phyloP scores from a whole-genome alignment of 108 stramenopile genomes.

The Nannochloropsis oceanica region DNA sequence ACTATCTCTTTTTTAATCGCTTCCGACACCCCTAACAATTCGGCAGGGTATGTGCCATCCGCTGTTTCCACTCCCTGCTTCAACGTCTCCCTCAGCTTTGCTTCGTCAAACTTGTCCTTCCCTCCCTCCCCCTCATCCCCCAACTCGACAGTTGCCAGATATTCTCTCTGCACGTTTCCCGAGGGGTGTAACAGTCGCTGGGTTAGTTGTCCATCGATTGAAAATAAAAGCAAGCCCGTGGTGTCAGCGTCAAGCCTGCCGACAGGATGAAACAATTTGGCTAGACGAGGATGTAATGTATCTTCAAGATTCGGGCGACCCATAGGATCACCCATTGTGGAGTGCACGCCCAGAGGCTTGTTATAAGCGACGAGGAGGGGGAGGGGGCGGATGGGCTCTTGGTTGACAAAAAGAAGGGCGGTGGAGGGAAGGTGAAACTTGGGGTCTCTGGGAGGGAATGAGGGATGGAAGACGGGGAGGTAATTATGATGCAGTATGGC shows the following conservation, averaged over 20 bases:
- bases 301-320: not conserved
- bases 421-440: not conserved
- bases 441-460: not conserved
- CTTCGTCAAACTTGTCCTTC: not conserved
- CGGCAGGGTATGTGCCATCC: slow-evolving; percentile 26
- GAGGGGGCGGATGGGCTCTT: not conserved
- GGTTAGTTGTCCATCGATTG: slow-evolving; percentile 29
- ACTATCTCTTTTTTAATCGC: not conserved
- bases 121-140: not conserved
- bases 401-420: not conserved
- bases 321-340: not conserved
- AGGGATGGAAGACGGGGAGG: not conserved
- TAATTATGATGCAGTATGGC: not conserved
- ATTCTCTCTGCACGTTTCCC: slow-evolving; percentile 26
- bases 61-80: slow-evolving; percentile 19
- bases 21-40: slow-evolving; percentile 1
- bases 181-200: slow-evolving; percentile 26
- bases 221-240: slow-evolving; percentile 30
- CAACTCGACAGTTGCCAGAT: slow-evolving; percentile 17
- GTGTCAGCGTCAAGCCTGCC: slow-evolving; percentile 37
- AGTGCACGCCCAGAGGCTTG: not conserved
- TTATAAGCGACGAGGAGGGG: not conserved
- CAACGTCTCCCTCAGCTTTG: slow-evolving; percentile 3
- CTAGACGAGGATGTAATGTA: not conserved
- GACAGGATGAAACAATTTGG: slow-evolving; percentile 8